phyloP scores from a whole-genome alignment of 176 grass and related monocot species.

The Rhynchospora tenuis region DNA sequence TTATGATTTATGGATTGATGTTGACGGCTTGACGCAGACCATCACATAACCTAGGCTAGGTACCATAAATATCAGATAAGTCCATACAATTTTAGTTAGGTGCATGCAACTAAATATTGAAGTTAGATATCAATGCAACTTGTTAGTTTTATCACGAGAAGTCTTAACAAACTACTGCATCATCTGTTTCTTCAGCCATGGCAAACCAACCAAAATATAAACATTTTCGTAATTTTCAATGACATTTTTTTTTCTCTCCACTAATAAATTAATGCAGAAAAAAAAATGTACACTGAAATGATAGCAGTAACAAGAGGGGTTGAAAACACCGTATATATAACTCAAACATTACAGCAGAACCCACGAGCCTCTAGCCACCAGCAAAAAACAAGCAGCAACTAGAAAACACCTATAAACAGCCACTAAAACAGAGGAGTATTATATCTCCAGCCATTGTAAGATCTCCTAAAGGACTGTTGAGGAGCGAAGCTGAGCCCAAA shows the following conservation, averaged over 20 bases:
- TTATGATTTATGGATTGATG: background rate
- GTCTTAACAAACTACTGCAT: background rate
- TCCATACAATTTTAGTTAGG: background rate
- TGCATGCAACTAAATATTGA: too few relatives aligned
- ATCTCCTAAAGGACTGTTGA: slow-evolving; percentile 48
- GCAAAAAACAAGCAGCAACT: slow-evolving; percentile 22
- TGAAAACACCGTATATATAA: slow-evolving; percentile 3
- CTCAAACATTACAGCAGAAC: background rate
- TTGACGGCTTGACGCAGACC: background rate
- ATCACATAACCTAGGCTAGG: background rate
- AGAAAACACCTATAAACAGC: slow-evolving; percentile 15
- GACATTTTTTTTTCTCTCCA: background rate
- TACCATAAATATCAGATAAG: background rate
- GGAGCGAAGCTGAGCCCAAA: slow-evolving; percentile 86
- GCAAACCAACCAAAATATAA: background rate
- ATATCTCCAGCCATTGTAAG: slow-evolving; percentile 63
- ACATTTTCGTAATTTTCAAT: background rate
- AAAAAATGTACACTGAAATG: background rate
- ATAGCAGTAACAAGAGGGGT: background rate
- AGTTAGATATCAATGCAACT: background rate
- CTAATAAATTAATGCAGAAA: background rate
- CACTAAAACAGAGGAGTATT: slow-evolving; percentile 46
- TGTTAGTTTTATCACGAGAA: background rate
- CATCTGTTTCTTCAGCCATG: background rate
- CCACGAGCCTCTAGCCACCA: slow-evolving; percentile 8